phyloP scores from a whole-genome alignment of 306 rosid genomes.

The Acacia confusa region DNA sequence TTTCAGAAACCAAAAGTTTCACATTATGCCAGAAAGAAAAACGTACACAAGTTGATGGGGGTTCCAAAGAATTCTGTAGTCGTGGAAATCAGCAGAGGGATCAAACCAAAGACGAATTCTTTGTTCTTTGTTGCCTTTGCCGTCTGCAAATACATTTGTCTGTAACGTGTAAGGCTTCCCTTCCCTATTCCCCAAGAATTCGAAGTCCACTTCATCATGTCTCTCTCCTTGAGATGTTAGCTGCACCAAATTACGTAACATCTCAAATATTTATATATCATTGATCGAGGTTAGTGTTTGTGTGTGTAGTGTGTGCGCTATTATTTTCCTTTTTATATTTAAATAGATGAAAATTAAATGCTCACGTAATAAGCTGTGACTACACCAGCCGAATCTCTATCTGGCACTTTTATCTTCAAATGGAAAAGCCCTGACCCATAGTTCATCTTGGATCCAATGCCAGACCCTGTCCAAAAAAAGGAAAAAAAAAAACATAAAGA shows the following conservation, averaged over 20 bases:
- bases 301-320: no score
- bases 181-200: constrained; percentile 57
- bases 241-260: constrained; percentile 21
- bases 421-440: constrained; percentile 55
- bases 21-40: not conserved
- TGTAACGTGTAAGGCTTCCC: constrained; percentile 52
- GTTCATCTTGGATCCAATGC: constrained; percentile 50
- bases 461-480: constrained; percentile 41
- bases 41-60: constrained; percentile 65
- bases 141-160: constrained; percentile 60
- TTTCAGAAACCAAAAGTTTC: no score
- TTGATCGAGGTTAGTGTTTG: no score
- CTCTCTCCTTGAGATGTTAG: constrained; percentile 39
- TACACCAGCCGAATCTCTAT: constrained; percentile 57
- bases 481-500: not conserved
- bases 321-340: no score
- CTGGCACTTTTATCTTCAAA: constrained; percentile 54
- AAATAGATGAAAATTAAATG: not conserved
- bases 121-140: constrained; percentile 56
- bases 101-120: constrained; percentile 62
- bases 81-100: constrained; percentile 51
- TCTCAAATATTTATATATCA: not conserved
- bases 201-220: constrained; percentile 69
- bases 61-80: constrained; percentile 60
- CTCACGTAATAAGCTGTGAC: constrained; percentile 57